Evolutionary conservation across 257 asterid species (phyloP).

Genomic region (Nicotiana tabacum): DNA sequence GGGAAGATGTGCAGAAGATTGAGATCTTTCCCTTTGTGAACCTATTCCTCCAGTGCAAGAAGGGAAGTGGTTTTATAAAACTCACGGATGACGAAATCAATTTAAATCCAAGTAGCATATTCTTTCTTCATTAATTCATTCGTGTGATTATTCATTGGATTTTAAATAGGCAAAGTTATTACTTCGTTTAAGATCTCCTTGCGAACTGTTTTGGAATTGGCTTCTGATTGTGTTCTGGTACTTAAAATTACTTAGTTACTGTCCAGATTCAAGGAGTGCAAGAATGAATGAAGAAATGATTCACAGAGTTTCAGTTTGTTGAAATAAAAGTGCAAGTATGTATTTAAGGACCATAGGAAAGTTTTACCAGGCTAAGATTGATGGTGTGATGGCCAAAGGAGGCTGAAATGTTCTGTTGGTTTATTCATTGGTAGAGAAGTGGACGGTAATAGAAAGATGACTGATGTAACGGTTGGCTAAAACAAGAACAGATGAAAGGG

Average conservation of each 20-base stretch:
- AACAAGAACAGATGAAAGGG: background rate
- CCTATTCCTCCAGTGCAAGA: background rate
- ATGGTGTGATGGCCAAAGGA: background rate
- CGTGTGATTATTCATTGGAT: background rate
- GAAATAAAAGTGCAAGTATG: constrained; percentile 1
- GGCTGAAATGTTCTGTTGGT: background rate
- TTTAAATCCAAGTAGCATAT: background rate
- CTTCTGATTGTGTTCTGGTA: background rate
- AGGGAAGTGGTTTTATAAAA: background rate
- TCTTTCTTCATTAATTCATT: background rate
- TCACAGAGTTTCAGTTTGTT: background rate
- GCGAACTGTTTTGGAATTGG: background rate
- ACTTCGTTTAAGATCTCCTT: background rate
- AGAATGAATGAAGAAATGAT: background rate
- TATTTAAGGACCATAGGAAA: background rate
- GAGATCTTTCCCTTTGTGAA: background rate
- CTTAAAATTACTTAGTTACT: background rate
- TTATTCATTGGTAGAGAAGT: background rate
- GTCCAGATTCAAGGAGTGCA: background rate
- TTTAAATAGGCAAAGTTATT: background rate
- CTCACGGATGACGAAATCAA: background rate
- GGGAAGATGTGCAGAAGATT: background rate
- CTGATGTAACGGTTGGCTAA: background rate
- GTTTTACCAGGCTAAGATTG: background rate
- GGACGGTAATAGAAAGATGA: background rate